Percentiles rank a stretch among this genome's conserved stretches.
These are phyloP conservation scores for Gaultheria prostrata DNA, from an alignment of 148 eudicot genomes.

Conservation along the genomic window DNA sequence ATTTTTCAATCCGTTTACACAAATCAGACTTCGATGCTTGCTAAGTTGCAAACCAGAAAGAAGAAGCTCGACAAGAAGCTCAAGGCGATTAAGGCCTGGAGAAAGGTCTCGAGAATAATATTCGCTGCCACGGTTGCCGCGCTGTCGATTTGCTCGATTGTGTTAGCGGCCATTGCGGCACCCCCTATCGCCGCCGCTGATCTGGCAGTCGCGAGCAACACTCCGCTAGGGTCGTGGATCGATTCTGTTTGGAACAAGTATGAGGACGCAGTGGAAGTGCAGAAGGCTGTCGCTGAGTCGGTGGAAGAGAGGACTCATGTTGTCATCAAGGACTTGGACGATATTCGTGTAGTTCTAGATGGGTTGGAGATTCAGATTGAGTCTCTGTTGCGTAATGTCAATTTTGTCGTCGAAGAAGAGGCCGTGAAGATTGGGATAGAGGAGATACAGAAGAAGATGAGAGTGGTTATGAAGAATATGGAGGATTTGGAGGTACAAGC, in stretches of 20 bases:
- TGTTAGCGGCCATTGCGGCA: constrained; percentile 85
- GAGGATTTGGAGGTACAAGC: constrained; percentile 87
- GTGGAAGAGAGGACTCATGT: constrained; percentile 88
- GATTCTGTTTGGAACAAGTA: constrained; percentile 80
- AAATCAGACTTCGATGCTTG: constrained; percentile 75
- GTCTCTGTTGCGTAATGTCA: constrained; percentile 46
- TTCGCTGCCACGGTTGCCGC: constrained; percentile 81
- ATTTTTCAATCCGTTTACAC: constrained; percentile 74
- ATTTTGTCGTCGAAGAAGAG: constrained; percentile 55
- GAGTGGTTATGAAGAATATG: constrained; percentile 67
- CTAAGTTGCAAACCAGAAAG: constrained; percentile 63
- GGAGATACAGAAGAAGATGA: constrained; percentile 75
- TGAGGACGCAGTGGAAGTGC: constrained; percentile 77
- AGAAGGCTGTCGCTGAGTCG: constrained; percentile 66
- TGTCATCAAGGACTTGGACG: constrained; percentile 85
- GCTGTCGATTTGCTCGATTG: constrained; percentile 88
- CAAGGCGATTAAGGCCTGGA: constrained; percentile 69
- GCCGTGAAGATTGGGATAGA: constrained; percentile 69
- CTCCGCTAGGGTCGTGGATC: constrained; percentile 84
- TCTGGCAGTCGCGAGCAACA: constrained; percentile 65
- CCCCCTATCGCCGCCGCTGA: constrained; percentile 90
- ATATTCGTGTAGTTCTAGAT: constrained; percentile 66
- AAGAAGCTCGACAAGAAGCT: constrained; percentile 87
- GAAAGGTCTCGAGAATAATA: constrained; percentile 73
- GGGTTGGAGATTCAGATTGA: constrained; percentile 72